Evolutionary conservation across 1,284 basidiomycete species (phyloP).

Genomic region (Rhodotorula sp.): DNA sequence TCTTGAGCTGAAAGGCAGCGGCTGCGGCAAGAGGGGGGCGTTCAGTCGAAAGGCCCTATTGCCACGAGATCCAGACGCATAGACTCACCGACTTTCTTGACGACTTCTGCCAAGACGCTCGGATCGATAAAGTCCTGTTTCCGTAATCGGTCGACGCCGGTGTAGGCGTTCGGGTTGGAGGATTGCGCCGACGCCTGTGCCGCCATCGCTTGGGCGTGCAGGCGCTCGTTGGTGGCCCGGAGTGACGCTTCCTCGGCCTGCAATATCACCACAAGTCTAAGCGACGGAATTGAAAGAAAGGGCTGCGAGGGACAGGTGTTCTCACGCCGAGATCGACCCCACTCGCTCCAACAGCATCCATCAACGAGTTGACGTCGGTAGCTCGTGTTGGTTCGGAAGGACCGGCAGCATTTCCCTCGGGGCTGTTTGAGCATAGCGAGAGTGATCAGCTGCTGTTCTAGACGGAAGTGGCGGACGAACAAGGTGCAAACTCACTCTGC

Average conservation of each 20-base stretch:
- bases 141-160: conserved; percentile 23
- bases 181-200: conserved; percentile 1
- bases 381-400: conserved; percentile 10
- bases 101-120: conserved; percentile 35
- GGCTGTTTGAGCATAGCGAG: background rate
- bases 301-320: background rate
- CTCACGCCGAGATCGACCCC: conserved; percentile 45
- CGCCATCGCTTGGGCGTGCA: conserved; percentile 23
- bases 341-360: conserved; percentile 45
- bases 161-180: conserved; percentile 7
- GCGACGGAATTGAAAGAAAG: background rate
- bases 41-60: background rate
- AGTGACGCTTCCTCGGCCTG: conserved; percentile 46
- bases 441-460: background rate
- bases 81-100: conserved; percentile 42
- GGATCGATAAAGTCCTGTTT: conserved; percentile 43
- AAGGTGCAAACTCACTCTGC: conserved; percentile 13
- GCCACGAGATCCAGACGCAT: background rate
- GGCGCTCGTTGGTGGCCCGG: conserved; percentile 33
- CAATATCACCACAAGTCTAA: background rate
- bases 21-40: conserved; percentile 22
- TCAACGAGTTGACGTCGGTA: conserved; percentile 44
- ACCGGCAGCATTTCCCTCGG: conserved; percentile 2
- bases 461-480: background rate
- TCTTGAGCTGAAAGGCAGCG: conserved; percentile 43